These are phyloP conservation scores for Coprinellus micaceus DNA, from an alignment of 768 basidiomycete genomes.

Conservation along the genomic window DNA sequence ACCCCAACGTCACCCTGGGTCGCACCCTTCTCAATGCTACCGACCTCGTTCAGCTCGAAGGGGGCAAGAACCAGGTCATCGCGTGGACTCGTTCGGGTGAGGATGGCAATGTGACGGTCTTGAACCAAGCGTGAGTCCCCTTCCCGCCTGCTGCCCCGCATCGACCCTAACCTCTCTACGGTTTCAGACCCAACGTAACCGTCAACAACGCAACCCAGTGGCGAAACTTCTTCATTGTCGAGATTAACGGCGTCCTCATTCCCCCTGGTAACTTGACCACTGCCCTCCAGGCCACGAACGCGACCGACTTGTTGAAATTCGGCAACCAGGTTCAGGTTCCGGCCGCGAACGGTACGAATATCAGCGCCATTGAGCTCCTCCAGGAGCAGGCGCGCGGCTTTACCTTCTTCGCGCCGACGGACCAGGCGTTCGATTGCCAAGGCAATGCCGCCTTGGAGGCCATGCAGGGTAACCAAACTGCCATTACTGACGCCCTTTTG, in stretches of 20 bases:
- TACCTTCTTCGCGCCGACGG: slow-evolving; percentile 65
- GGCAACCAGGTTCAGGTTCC: slow-evolving; percentile 24
- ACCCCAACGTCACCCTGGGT: slow-evolving; percentile 60
- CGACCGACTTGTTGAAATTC: slow-evolving; percentile 36
- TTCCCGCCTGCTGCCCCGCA: slow-evolving; percentile 1
- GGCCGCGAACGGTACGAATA: slow-evolving; percentile 26
- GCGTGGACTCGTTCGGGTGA: slow-evolving; percentile 25
- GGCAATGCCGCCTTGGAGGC: slow-evolving; percentile 27
- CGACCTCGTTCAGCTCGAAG: slow-evolving; percentile 51
- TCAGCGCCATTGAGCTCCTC: slow-evolving; percentile 33
- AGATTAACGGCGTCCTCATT: slow-evolving; percentile 47
- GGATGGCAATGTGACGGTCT: slow-evolving; percentile 31
- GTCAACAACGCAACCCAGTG: slow-evolving; percentile 39
- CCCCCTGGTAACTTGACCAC: slow-evolving; percentile 47
- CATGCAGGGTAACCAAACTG: slow-evolving; percentile 42
- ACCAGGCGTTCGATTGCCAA: slow-evolving; percentile 42
- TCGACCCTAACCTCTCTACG: not conserved
- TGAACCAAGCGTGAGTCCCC: slow-evolving; percentile 46
- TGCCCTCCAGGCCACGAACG: slow-evolving; percentile 40
- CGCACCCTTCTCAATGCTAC: slow-evolving; percentile 57
- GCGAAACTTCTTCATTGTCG: slow-evolving; percentile 39
- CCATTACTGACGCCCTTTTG: slow-evolving; percentile 40
- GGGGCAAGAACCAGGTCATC: slow-evolving; percentile 53
- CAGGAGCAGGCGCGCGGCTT: slow-evolving; percentile 42
- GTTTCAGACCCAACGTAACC: slow-evolving; percentile 19